Percentiles rank a stretch among this genome's conserved stretches.
Evolutionary conservation across 148 eudicot species (phyloP).

Genomic region (Persicaria tinctoria): DNA sequence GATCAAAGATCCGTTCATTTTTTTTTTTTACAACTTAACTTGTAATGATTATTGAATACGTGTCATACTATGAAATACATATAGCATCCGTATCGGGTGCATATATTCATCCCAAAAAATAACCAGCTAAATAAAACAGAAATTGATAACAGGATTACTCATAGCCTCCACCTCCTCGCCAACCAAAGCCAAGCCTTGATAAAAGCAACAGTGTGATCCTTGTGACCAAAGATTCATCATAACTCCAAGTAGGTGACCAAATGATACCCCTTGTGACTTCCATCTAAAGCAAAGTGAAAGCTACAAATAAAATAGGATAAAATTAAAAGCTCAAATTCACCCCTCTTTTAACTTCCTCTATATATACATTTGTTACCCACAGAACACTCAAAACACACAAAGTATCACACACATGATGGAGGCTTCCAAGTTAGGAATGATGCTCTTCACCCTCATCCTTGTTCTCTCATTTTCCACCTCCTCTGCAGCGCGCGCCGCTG

Average conservation of each 20-base stretch:
- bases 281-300: conserved; percentile 6
- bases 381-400: not conserved
- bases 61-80: no score
- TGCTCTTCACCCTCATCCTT: not conserved
- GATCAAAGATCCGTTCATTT: no score
- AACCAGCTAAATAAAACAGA: not conserved
- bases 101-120: not conserved
- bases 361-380: not conserved
- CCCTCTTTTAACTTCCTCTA: not conserved
- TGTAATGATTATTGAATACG: no score
- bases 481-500: not conserved
- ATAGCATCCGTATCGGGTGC: no score
- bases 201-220: not conserved
- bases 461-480: conserved; percentile 8
- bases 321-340: no score
- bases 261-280: conserved; percentile 15
- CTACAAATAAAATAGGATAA: not conserved
- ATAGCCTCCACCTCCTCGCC: not conserved
- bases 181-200: not conserved
- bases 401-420: not conserved
- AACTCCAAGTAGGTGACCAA: not conserved
- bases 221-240: not conserved
- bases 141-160: not conserved
- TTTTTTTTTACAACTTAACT: no score
- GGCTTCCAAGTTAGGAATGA: conserved; percentile 1